A percentile compares a stretch with the other conserved stretches of the same genome.
Evolutionary conservation across 257 asterid genomes (phyloP).

Genomic region (Nicotiana noctiflora): DNA sequence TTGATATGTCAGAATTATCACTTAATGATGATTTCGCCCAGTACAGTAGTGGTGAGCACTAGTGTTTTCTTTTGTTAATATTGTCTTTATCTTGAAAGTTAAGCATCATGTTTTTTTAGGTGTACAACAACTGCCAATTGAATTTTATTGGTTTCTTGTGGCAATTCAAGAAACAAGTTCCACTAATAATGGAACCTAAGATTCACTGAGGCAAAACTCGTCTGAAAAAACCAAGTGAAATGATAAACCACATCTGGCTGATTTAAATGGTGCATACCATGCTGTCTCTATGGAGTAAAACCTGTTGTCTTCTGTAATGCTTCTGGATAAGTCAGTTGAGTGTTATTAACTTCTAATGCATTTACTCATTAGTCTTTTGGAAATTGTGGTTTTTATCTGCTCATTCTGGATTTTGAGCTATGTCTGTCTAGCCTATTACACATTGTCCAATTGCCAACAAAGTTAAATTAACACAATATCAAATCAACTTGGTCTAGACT

Average conservation of each 20-base stretch:
- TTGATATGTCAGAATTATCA: constrained; percentile 83
- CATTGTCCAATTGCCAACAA: not conserved
- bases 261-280: not conserved
- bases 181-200: not conserved
- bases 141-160: not conserved
- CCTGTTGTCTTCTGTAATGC: not conserved
- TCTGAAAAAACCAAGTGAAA: not conserved
- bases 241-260: not conserved
- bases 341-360: not conserved
- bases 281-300: not conserved
- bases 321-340: not conserved
- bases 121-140: not conserved
- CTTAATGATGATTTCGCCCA: constrained; percentile 57
- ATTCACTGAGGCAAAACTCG: not conserved
- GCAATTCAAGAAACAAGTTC: not conserved
- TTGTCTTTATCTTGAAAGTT: not conserved
- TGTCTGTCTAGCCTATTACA: not conserved
- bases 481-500: not conserved
- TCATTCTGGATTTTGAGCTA: not conserved
- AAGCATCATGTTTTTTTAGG: not conserved
- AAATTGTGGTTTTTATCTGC: not conserved
- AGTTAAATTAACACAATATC: not conserved
- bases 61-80: not conserved
- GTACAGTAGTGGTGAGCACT: constrained; percentile 55
- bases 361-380: not conserved